These are phyloP conservation scores for Lactarius vividus DNA, from an alignment of 768 basidiomycete species.

Conservation along the genomic window DNA sequence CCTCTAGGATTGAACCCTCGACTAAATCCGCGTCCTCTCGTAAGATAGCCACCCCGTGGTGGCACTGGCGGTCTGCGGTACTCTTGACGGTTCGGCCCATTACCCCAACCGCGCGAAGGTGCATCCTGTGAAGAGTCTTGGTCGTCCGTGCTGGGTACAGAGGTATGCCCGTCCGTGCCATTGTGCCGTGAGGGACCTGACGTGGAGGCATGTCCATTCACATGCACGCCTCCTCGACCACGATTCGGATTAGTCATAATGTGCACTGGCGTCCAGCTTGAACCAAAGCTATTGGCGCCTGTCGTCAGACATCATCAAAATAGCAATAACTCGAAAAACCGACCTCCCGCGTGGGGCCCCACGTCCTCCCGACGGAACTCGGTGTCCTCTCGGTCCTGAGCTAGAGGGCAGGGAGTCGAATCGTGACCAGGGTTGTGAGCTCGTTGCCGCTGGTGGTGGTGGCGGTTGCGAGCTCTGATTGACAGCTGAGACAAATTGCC, in stretches of 20 bases:
- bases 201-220: conserved; percentile 28
- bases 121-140: conserved; percentile 26
- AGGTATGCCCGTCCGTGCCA: conserved; percentile 13
- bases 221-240: conserved; percentile 36
- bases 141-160: conserved; percentile 14
- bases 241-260: conserved; percentile 81
- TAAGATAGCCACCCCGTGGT: conserved; percentile 31
- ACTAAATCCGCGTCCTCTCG: conserved; percentile 35
- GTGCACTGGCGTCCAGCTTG: conserved; percentile 45
- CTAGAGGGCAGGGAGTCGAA: conserved; percentile 64
- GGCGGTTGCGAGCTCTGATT: conserved; percentile 54
- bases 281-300: conserved; percentile 26
- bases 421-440: conserved; percentile 60
- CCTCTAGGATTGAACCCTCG: conserved; percentile 30
- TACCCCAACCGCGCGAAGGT: conserved; percentile 14
- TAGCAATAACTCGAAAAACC: conserved; percentile 10
- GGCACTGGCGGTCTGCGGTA: conserved; percentile 22
- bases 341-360: conserved; percentile 46
- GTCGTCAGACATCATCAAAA: neutral
- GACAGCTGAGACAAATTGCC: conserved; percentile 80
- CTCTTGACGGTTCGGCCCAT: conserved; percentile 6
- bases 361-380: conserved; percentile 61
- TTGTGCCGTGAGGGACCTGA: conserved; percentile 29
- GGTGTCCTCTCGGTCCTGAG: conserved; percentile 53
- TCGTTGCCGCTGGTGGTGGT: conserved; percentile 30